Conservation (phyloP, 345 rosid species). For the Eucalyptus cloeziana region DNA sequence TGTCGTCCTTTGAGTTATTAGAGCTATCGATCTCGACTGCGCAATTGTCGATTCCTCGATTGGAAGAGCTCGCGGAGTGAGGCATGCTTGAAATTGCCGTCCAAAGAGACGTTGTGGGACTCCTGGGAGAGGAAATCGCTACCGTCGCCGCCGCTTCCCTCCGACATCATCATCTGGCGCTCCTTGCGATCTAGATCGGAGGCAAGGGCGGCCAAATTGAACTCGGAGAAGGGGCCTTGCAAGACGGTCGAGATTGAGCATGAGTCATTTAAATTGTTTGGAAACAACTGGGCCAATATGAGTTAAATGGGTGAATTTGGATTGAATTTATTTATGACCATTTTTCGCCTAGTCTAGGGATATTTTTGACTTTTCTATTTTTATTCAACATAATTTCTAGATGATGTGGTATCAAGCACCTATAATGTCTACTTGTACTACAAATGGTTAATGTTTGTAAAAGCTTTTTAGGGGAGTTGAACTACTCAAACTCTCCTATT, state of each 20-base stretch:
- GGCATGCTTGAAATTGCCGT: constrained; percentile 56
- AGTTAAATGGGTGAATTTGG: too few species aligned
- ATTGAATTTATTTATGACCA: too few species aligned
- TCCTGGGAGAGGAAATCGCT: constrained; percentile 72
- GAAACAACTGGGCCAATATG: too few species aligned
- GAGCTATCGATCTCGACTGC: constrained; percentile 10
- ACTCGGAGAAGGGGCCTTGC: constrained; percentile 90
- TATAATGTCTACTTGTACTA: neutral
- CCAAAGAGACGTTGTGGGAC: constrained; percentile 84
- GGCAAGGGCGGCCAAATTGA: constrained; percentile 88
- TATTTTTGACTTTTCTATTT: too few species aligned
- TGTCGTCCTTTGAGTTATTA: constrained; percentile 32
- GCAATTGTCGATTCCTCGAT: constrained; percentile 27
- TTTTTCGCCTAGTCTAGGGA: too few species aligned
- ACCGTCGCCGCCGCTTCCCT: neutral
- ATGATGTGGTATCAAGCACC: neutral
- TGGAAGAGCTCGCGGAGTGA: neutral
- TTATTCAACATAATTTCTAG: too few species aligned
- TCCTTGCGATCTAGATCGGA: constrained; percentile 76
- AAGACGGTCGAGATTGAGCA: constrained; percentile 27
- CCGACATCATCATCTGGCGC: constrained; percentile 6
- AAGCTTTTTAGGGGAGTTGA: neutral
- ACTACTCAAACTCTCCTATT: neutral
- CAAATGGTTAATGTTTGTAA: neutral
- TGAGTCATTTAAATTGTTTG: too few species aligned